These are phyloP conservation scores for Phlegmacium glaucopus DNA, from an alignment of 768 basidiomycete species.

Conservation along the genomic window DNA sequence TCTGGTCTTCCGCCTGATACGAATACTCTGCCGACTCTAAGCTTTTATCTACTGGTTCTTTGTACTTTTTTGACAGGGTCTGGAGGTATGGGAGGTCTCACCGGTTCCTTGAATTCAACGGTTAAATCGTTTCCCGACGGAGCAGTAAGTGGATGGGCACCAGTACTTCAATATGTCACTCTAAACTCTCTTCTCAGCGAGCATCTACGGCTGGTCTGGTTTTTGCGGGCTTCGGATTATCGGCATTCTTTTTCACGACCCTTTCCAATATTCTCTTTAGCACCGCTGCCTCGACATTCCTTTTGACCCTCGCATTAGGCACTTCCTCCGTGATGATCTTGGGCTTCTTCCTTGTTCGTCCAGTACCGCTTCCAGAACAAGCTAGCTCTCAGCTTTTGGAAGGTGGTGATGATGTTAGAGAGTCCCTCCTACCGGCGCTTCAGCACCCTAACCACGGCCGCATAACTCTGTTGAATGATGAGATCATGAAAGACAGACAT, in stretches of 20 bases:
- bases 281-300: conserved; percentile 73
- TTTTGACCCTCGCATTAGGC: conserved; percentile 73
- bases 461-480: too few species aligned
- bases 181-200: conserved; percentile 40
- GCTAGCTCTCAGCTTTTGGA: too few species aligned
- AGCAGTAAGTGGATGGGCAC: conserved; percentile 46
- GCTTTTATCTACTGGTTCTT: conserved; percentile 49
- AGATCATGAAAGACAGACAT: not conserved
- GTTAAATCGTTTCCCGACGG: conserved; percentile 80
- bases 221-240: conserved; percentile 85
- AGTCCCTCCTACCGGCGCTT: too few species aligned
- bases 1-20: conserved; percentile 38
- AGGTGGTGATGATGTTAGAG: too few species aligned
- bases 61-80: conserved; percentile 74
- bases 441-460: too few species aligned
- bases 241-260: conserved; percentile 85
- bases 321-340: conserved; percentile 77
- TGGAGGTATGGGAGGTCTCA: conserved; percentile 72
- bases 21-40: conserved; percentile 36
- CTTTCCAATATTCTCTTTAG: conserved; percentile 70
- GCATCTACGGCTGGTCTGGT: conserved; percentile 77
- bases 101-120: conserved; percentile 72
- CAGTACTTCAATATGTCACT: not conserved
- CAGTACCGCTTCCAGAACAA: conserved; percentile 50
- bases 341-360: conserved; percentile 72